Conservation (phyloP, 2,329 filamentous ascomycete genomes). For the Zymoseptoria passerinii region DNA sequence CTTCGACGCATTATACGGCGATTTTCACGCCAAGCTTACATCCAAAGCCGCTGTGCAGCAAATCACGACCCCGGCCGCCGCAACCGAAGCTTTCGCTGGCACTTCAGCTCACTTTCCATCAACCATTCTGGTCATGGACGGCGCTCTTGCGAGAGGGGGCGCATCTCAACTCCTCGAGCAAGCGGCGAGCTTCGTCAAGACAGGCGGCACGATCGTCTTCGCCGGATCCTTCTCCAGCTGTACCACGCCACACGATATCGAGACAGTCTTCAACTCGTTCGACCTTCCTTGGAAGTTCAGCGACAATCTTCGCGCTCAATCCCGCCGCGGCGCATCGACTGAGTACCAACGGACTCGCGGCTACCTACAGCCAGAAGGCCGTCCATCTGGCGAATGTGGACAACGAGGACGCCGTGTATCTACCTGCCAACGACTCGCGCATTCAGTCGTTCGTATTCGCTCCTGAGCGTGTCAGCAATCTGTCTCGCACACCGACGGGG, state of each 20-base stretch:
- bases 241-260: slow-evolving; percentile 5
- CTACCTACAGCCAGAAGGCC: slow-evolving; percentile 17
- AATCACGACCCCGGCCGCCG: no score
- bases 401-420: slow-evolving; percentile 11
- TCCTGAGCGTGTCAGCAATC: slow-evolving; percentile 9
- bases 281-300: slow-evolving; percentile 13
- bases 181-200: slow-evolving; percentile 11
- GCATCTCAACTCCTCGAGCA: slow-evolving; percentile 5
- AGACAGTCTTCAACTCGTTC: slow-evolving; percentile 11
- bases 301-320: slow-evolving; percentile 20
- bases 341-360: slow-evolving; percentile 1
- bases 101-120: no score
- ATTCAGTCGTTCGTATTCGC: slow-evolving; percentile 14
- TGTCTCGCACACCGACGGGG: slow-evolving; percentile 13
- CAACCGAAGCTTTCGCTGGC: no score
- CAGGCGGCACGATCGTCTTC: slow-evolving; percentile 16
- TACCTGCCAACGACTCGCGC: slow-evolving; percentile 8
- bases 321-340: slow-evolving; percentile 5
- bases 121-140: slow-evolving; percentile 11
- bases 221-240: slow-evolving; percentile 13
- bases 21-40: no score
- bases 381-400: slow-evolving; percentile 14
- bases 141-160: slow-evolving; percentile 10
- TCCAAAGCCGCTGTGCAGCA: no score
- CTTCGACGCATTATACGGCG: no score